A percentile compares a stretch with the other conserved stretches of the same genome.
phyloP scores from a whole-genome alignment of 176 grass and related monocot species.

The Pontederia crassipes region DNA sequence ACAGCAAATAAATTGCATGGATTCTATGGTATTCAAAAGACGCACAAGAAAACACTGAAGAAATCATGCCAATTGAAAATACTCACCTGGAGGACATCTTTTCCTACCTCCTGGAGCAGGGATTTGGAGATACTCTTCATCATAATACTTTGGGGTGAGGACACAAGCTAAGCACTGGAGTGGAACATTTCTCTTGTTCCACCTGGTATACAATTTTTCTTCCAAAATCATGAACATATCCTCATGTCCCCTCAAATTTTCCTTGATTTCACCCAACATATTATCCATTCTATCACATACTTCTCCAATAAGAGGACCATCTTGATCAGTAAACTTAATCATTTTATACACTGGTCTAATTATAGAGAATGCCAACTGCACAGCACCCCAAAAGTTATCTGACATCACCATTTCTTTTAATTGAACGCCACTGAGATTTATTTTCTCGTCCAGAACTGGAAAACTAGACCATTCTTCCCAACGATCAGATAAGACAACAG shows the following conservation, averaged over 20 bases:
- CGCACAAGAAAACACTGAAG: not conserved
- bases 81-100: slow-evolving; percentile 21
- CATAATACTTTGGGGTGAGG: slow-evolving; percentile 27
- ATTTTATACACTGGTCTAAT: slow-evolving; percentile 26
- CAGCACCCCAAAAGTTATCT: slow-evolving; percentile 21
- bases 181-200: slow-evolving; percentile 20
- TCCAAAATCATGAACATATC: slow-evolving; percentile 12
- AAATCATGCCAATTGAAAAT: not conserved
- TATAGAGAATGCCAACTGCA: slow-evolving; percentile 23
- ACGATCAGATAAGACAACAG: slow-evolving; percentile 20
- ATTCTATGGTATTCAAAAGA: not conserved
- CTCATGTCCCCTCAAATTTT: slow-evolving; percentile 17
- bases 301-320: slow-evolving; percentile 24
- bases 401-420: slow-evolving; percentile 19
- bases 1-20: not conserved
- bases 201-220: slow-evolving; percentile 8
- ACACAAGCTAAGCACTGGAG: slow-evolving; percentile 23
- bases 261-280: slow-evolving; percentile 27
- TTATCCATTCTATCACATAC: slow-evolving; percentile 27
- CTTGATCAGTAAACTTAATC: slow-evolving; percentile 24
- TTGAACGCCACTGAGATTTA: slow-evolving; percentile 4
- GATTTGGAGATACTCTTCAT: slow-evolving; percentile 29
- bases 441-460: slow-evolving; percentile 22
- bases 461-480: slow-evolving; percentile 21
- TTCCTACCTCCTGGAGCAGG: slow-evolving; percentile 13